Evolutionary conservation across 1,284 basidiomycete genomes (phyloP).

Genomic region (Heterobasidion annosum): DNA sequence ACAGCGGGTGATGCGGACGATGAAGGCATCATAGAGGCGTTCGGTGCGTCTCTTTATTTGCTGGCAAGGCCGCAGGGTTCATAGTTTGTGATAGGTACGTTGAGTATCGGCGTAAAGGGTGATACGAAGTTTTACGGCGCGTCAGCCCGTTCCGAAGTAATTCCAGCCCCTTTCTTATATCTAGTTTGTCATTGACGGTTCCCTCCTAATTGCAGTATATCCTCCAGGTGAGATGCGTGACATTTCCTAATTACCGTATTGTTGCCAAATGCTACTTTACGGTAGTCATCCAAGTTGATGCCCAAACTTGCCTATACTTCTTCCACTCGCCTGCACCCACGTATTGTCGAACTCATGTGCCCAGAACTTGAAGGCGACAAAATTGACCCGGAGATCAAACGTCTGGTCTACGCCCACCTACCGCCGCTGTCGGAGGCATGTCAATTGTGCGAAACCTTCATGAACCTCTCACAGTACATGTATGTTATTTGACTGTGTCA

Average conservation of each 20-base stretch:
- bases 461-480: conserved; percentile 10
- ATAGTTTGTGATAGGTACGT: conserved; percentile 36
- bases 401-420: conserved; percentile 8
- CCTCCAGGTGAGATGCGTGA: conserved; percentile 29
- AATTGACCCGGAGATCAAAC: conserved; percentile 10
- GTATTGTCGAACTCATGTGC: conserved; percentile 10
- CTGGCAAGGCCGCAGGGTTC: neutral
- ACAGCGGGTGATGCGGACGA: conserved; percentile 21
- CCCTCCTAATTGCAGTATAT: conserved; percentile 31
- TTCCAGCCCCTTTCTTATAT: conserved; percentile 6
- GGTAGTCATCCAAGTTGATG: neutral
- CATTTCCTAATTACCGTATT: neutral
- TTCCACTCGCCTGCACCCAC: conserved; percentile 10
- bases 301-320: conserved; percentile 1
- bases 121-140: conserved; percentile 51
- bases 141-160: conserved; percentile 56
- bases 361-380: conserved; percentile 10
- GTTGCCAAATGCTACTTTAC: conserved; percentile 1
- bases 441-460: conserved; percentile 8
- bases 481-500: neutral
- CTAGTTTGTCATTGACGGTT: neutral
- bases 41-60: conserved; percentile 28
- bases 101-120: conserved; percentile 45
- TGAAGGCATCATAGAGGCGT: conserved; percentile 39
- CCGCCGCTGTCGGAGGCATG: conserved; percentile 12